phyloP scores from a whole-genome alignment of 2,329 filamentous ascomycete species.

The Neurospora crassa region DNA sequence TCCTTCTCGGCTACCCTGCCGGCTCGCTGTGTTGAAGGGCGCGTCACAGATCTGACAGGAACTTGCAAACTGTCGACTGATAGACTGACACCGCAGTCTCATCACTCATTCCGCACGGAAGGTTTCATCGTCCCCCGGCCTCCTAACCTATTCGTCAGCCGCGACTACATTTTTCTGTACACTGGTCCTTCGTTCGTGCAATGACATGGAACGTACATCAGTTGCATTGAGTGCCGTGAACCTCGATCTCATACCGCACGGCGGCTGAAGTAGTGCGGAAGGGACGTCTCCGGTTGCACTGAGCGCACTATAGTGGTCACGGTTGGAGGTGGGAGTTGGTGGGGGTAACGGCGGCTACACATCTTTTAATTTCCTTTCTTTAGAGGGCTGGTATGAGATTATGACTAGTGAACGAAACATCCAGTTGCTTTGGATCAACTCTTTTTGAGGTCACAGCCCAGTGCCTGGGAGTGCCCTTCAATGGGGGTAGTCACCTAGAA shows the following conservation, averaged over 20 bases:
- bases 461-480: background rate
- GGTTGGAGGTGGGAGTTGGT: background rate
- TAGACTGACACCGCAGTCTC: background rate
- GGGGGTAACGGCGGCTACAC: background rate
- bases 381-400: too few relatives aligned
- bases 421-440: too few relatives aligned
- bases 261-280: conserved; percentile 5
- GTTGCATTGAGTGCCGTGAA: background rate
- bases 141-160: background rate
- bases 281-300: conserved; percentile 1
- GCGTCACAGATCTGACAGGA: background rate
- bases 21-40: background rate
- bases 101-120: background rate
- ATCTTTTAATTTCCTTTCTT: background rate
- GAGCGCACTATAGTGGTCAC: background rate
- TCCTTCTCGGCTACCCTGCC: background rate
- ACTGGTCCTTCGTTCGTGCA: background rate
- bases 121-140: background rate
- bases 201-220: background rate
- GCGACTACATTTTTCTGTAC: background rate
- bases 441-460: too few relatives aligned
- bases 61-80: background rate
- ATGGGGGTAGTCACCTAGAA: background rate
- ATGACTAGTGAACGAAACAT: too few relatives aligned
- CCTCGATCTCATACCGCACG: background rate